Conservation (phyloP, 257 asterid genomes). For the Plantago major region DNA sequence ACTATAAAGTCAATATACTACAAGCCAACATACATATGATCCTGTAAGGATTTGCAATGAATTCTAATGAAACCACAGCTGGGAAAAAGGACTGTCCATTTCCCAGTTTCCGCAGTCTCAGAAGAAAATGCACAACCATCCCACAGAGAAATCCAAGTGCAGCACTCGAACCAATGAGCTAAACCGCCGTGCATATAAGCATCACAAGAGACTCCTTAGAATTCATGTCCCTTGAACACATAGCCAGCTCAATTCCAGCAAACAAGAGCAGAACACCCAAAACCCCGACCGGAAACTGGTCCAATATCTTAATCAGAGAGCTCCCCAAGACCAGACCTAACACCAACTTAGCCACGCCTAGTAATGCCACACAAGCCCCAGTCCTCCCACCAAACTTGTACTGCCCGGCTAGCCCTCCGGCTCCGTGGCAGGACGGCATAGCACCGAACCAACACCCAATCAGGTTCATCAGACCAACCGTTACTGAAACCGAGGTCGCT, state of each 20-base stretch:
- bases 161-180: slow-evolving; percentile 70
- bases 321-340: slow-evolving; percentile 58
- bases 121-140: slow-evolving; percentile 51
- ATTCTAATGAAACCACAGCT: slow-evolving; percentile 22
- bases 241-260: slow-evolving; percentile 69
- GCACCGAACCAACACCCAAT: slow-evolving; percentile 83
- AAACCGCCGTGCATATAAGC: slow-evolving; percentile 60
- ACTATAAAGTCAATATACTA: no score
- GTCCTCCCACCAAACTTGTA: slow-evolving; percentile 82
- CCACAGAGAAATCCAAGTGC: slow-evolving; percentile 70
- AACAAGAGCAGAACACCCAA: slow-evolving; percentile 60
- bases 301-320: slow-evolving; percentile 49
- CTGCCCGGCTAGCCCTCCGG: slow-evolving; percentile 84
- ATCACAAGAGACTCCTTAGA: slow-evolving; percentile 54
- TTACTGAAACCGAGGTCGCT: slow-evolving; percentile 56
- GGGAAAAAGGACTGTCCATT: slow-evolving; percentile 20
- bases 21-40: no score
- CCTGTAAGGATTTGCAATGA: no score
- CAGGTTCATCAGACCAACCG: slow-evolving; percentile 72
- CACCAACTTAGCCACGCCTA: slow-evolving; percentile 55
- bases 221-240: slow-evolving; percentile 59
- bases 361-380: slow-evolving; percentile 71
- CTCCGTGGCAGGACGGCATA: slow-evolving; percentile 81
- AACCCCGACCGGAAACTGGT: slow-evolving; percentile 62
- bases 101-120: slow-evolving; percentile 37